Evolutionary conservation across 2,329 filamentous ascomycete genomes (phyloP), one percentile per base, ranked within the genome.

Genomic region (Claviceps sp.): DNA sequence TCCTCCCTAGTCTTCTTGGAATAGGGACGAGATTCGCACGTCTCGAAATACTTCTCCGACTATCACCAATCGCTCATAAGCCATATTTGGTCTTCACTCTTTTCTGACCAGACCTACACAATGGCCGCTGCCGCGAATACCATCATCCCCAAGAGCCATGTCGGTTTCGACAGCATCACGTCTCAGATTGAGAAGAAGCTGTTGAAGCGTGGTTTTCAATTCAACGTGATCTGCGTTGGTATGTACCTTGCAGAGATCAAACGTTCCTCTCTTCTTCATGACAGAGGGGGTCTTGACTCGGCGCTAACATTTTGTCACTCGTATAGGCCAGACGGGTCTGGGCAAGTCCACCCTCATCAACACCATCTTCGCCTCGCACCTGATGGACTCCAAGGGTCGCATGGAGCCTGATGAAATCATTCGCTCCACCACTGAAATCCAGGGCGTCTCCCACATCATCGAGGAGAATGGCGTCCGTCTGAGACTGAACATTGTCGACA

Each of bases 101-200:
- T 30, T 48, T 46, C 57, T 59, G 59, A 64, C 65, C 74, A 67
- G 63, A 78, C 76, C 73, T 72, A 73, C 59, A 71, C 73, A 69
- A 84, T 86, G 80, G 80, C 84, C 65, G 81, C 84, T 64, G 18
- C 44, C 68, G 48, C 82, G 66, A 74, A 81, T 65, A 82, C 82
- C 65, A 81, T 85, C 69, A 93, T 88, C 73, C 93, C 93, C 67
- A 85, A 93, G 71, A 95, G 85, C 85, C 93, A 97, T 79, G 93
- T 98, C 72, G 93, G 93, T 82, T 98, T 98, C 78, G 93, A 98
- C 78, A 96, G 89, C 78, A 98, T 98, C 79, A 98, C 93, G 63
- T 89, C 85, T 62, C 93, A 98, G 79, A 98, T 98, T 65, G 93
- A 98, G 84, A 87, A 88, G 77, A 98, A 98, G 85, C 85, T 97